Conservation (phyloP, 2,329 filamentous ascomycete genomes). For the Fusarium oxysporum region DNA sequence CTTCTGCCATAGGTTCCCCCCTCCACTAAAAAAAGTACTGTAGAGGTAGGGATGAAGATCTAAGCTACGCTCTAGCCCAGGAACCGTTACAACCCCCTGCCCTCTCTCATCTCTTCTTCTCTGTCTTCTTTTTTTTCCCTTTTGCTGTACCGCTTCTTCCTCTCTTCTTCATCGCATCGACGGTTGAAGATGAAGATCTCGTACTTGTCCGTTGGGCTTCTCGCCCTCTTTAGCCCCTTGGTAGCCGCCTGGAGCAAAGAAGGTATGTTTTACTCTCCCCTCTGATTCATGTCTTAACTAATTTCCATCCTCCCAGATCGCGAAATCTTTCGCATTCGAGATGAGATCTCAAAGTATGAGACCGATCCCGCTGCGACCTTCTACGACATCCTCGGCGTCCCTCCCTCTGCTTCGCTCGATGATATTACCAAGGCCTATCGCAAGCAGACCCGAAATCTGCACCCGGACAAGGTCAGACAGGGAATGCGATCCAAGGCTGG, state of each 20-base stretch:
- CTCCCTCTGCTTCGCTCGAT: conserved; percentile 78
- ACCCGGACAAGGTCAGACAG: conserved; percentile 96
- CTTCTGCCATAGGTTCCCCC: conserved; percentile 31
- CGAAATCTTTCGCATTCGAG: conserved; percentile 95
- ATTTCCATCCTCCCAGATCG: conserved; percentile 72
- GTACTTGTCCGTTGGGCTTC: conserved; percentile 74
- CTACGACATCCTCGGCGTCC: conserved; percentile 91
- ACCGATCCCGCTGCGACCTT: conserved; percentile 82
- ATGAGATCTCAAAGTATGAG: conserved; percentile 87
- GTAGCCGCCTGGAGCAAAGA: conserved; percentile 87
- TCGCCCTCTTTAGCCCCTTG: conserved; percentile 74
- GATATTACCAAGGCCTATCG: conserved; percentile 95
- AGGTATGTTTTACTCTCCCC: conserved; percentile 62
- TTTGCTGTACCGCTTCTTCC: conserved; percentile 4
- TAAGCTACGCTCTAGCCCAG: conserved; percentile 26
- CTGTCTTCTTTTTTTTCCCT: background rate
- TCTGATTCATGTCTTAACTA: conserved; percentile 17
- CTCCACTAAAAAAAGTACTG: conserved; percentile 28
- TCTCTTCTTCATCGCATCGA: conserved; percentile 11
- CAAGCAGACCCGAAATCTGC: conserved; percentile 83
- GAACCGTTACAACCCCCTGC: conserved; percentile 26
- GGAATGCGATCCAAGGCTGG: conserved; percentile 78
- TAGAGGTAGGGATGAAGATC: conserved; percentile 26
- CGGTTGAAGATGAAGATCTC: conserved; percentile 75
- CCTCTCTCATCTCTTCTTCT: background rate